Evolutionary conservation across 176 grass and related monocot species (phyloP).

Genomic region (Saccharum spontaneum): DNA sequence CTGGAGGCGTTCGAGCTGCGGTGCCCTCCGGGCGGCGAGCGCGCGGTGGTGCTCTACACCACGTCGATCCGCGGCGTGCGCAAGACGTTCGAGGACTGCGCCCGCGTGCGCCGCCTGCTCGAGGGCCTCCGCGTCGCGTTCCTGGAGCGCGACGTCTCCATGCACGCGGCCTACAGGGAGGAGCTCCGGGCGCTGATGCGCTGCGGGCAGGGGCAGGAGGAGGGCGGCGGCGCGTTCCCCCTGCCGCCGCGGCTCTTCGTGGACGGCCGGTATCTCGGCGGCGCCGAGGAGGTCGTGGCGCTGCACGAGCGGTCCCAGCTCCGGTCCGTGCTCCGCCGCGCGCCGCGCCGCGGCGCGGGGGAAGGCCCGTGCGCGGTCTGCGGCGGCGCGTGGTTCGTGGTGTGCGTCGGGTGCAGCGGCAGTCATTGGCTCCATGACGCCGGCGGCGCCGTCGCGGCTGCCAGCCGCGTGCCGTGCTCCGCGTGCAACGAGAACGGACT

Average conservation of each 20-base stretch:
- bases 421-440: slow-evolving; percentile 74
- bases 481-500: slow-evolving; percentile 52
- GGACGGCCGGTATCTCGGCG: slow-evolving; percentile 65
- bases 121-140: slow-evolving; percentile 62
- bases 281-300: slow-evolving; percentile 69
- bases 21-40: slow-evolving; percentile 63
- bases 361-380: slow-evolving; percentile 57
- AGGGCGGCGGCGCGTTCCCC: neutral
- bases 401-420: slow-evolving; percentile 69
- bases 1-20: slow-evolving; percentile 44
- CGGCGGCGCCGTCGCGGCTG: neutral
- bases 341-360: slow-evolving; percentile 8
- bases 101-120: slow-evolving; percentile 53
- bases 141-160: slow-evolving; percentile 78
- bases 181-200: slow-evolving; percentile 57
- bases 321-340: slow-evolving; percentile 40
- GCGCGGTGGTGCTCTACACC: slow-evolving; percentile 69
- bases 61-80: slow-evolving; percentile 72
- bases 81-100: slow-evolving; percentile 88
- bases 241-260: slow-evolving; percentile 80
- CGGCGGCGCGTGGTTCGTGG: slow-evolving; percentile 67
- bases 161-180: slow-evolving; percentile 70
- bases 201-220: neutral
- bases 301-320: slow-evolving; percentile 64
- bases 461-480: slow-evolving; percentile 30